A percentile compares a stretch with the other conserved stretches of the same genome.
These are phyloP conservation scores for Phaeosphaeria sp. DNA, from an alignment of 2,329 filamentous ascomycete species.

Conservation along the genomic window DNA sequence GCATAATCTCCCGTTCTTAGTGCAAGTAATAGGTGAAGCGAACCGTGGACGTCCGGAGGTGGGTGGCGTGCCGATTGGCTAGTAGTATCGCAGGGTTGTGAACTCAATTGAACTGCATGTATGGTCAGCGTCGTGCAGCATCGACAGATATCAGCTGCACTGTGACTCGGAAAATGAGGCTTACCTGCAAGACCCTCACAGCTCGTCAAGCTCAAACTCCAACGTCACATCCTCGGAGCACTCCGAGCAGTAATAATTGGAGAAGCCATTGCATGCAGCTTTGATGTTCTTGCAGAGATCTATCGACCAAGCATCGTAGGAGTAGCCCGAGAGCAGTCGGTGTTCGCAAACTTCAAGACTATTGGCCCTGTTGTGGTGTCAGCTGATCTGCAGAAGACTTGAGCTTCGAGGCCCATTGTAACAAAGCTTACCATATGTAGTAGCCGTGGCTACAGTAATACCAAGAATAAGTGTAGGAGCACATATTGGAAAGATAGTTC, in stretches of 20 bases:
- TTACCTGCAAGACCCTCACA: conserved; percentile 20
- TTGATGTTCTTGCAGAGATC: conserved; percentile 56
- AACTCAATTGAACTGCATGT: conserved; percentile 15
- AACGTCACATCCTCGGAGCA: conserved; percentile 53
- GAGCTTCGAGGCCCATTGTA: conserved; percentile 15
- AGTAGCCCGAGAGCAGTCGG: conserved; percentile 54
- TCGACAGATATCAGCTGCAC: not conserved
- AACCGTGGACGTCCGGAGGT: not conserved
- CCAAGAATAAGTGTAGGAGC: conserved; percentile 55
- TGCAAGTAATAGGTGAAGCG: not conserved
- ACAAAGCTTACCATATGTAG: conserved; percentile 46
- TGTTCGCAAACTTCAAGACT: conserved; percentile 54
- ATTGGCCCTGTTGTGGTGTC: conserved; percentile 40
- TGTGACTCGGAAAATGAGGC: conserved; percentile 6
- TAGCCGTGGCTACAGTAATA: conserved; percentile 58
- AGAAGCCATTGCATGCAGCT: conserved; percentile 51
- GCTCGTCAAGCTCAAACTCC: conserved; percentile 52
- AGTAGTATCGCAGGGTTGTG: conserved; percentile 1
- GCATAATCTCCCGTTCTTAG: conserved; percentile 4
- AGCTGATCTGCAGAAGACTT: not conserved
- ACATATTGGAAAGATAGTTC: conserved; percentile 51
- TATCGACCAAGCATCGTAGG: conserved; percentile 56
- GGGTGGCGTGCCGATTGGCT: conserved; percentile 3
- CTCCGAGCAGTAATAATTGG: conserved; percentile 53
- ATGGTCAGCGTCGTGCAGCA: conserved; percentile 11